Evolutionary conservation across 768 basidiomycete genomes (phyloP).

Genomic region (Auricularia heimuer): DNA sequence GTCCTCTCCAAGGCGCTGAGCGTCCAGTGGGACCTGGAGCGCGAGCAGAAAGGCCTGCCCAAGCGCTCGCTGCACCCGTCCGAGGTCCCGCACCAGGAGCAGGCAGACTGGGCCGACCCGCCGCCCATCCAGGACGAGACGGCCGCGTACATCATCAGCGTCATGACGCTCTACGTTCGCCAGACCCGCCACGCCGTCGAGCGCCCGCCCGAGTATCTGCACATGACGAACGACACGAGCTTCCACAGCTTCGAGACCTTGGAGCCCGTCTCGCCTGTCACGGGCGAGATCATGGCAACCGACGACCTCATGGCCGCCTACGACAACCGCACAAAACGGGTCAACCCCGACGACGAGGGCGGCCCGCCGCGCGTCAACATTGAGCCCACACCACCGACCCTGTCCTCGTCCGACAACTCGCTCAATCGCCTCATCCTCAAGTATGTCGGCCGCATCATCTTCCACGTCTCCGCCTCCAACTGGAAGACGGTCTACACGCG

Average conservation of each 20-base stretch:
- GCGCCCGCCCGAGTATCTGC: slow-evolving; percentile 49
- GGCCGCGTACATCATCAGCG: slow-evolving; percentile 70
- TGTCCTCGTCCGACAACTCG: slow-evolving; percentile 42
- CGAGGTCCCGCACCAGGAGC: slow-evolving; percentile 12
- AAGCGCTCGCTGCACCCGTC: slow-evolving; percentile 18
- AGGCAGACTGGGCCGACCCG: slow-evolving; percentile 49
- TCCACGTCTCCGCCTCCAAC: slow-evolving; percentile 79
- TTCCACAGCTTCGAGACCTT: slow-evolving; percentile 65
- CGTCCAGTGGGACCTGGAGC: slow-evolving; percentile 55
- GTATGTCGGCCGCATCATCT: slow-evolving; percentile 70
- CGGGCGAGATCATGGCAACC: not conserved
- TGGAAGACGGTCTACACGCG: slow-evolving; percentile 70
- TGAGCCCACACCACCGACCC: slow-evolving; percentile 53
- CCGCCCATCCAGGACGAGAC: slow-evolving; percentile 71
- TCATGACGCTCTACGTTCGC: slow-evolving; percentile 74
- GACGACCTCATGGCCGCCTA: not conserved
- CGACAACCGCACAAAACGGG: too few relatives aligned
- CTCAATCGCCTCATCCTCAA: slow-evolving; percentile 57
- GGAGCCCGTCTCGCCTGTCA: slow-evolving; percentile 20
- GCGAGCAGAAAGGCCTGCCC: slow-evolving; percentile 28
- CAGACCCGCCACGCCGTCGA: slow-evolving; percentile 52
- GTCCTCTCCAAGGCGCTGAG: slow-evolving; percentile 70
- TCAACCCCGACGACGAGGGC: too few relatives aligned
- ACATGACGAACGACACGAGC: slow-evolving; percentile 48
- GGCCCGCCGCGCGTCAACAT: slow-evolving; percentile 23